Conservation (phyloP, 768 basidiomycete species). For the Boletus sensibilis region DNA sequence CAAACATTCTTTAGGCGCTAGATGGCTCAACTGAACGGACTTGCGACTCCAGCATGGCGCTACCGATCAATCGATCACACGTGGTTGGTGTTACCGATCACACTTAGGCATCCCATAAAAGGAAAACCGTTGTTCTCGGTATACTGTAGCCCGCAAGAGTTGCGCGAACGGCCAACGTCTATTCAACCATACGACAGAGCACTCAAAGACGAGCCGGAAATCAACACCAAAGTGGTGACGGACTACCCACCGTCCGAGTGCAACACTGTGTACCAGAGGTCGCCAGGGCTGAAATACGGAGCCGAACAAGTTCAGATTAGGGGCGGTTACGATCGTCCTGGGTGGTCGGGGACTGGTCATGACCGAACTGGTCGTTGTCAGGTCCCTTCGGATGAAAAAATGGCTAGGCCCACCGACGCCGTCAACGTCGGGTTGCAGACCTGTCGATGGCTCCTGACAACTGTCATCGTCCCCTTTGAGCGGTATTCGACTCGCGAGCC, state of each 20-base stretch:
- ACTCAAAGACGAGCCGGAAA: background rate
- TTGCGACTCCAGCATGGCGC: background rate
- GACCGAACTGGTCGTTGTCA: too few relatives aligned
- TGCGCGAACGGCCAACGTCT: background rate
- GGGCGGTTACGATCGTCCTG: background rate
- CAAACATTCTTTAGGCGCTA: background rate
- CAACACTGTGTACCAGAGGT: too few relatives aligned
- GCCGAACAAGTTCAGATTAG: background rate
- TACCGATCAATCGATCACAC: background rate
- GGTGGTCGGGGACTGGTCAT: background rate
- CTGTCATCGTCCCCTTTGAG: too few relatives aligned
- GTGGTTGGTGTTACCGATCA: background rate
- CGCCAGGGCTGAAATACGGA: too few relatives aligned
- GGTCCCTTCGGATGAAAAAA: too few relatives aligned
- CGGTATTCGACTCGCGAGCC: too few relatives aligned
- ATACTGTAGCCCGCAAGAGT: too few relatives aligned
- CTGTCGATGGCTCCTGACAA: too few relatives aligned
- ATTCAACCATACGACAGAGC: background rate
- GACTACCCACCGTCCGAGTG: background rate
- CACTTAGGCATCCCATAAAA: background rate
- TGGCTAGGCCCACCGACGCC: too few relatives aligned
- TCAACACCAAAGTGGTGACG: background rate
- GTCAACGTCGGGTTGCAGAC: too few relatives aligned
- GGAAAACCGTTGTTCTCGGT: background rate
- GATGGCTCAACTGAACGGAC: background rate